Conservation (phyloP, 306 rosid genomes). For the Pterocarpus santalinus region DNA sequence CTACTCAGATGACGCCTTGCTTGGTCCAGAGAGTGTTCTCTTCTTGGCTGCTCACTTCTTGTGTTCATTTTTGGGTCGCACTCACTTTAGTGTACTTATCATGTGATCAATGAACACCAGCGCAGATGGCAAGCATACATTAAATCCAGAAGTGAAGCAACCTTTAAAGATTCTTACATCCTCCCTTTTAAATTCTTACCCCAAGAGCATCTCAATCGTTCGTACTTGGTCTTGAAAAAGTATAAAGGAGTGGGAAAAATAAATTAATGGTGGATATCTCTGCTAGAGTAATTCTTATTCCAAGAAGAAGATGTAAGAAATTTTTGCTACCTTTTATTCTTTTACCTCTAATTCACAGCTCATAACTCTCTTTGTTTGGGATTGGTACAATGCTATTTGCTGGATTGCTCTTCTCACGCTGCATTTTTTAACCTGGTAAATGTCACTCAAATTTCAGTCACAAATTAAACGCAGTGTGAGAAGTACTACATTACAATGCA, state of each 20-base stretch:
- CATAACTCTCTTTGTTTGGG: not conserved
- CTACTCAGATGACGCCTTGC: conserved; percentile 1
- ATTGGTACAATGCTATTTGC: not conserved
- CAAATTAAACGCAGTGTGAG: not conserved
- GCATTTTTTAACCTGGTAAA: not conserved
- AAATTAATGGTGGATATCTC: not conserved
- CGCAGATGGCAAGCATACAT: not conserved
- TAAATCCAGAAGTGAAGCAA: not conserved
- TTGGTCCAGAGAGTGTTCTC: not conserved
- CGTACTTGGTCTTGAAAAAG: too few species aligned
- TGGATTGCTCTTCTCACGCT: not conserved
- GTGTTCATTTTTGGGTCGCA: not conserved
- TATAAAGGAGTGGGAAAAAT: too few species aligned
- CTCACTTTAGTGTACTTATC: not conserved
- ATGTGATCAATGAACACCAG: conserved; percentile 19
- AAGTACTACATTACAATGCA: not conserved
- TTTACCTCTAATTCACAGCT: not conserved
- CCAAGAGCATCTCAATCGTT: too few species aligned
- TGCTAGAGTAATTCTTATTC: not conserved
- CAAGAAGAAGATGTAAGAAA: not conserved
- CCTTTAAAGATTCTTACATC: not conserved
- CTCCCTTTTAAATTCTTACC: too few species aligned
- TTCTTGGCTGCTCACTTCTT: not conserved
- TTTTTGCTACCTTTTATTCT: not conserved
- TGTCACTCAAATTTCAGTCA: not conserved